Evolutionary conservation across 805 yeast species (phyloP), one percentile per base, ranked within the genome.

Genomic region (Cyberlindnera samutprakarnensis): DNA sequence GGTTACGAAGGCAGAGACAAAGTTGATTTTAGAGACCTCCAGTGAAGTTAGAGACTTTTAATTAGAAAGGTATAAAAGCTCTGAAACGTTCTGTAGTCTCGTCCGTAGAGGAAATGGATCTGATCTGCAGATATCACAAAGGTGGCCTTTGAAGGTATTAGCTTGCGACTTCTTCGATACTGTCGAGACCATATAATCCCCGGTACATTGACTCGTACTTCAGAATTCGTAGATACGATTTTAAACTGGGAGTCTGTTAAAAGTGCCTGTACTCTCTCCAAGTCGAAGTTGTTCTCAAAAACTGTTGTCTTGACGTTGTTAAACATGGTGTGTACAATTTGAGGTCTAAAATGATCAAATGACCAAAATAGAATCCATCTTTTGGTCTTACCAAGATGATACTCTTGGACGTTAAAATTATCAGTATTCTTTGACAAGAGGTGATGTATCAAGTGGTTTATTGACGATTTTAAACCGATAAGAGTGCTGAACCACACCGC

Each of bases 401-500:
- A 50, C 18, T 31, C 34, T 18, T 33, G 40, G 1, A 47, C 26
- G 20, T 36, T 36, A 35, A 35, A 49, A 28, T 50, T 50, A 5
- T 12, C 8, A 2, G 36, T 22, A 2, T 17, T 13, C 12, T 31
- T 26, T 2, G 29, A 22, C 1, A 28, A n/a, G n/a, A 43, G 25
- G 17, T 31, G 18, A 2, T 20, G 17, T n/a, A 41, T 25, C 6
- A 50, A 23, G 5, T 18, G 24, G 3, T 17, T 25, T 2, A 45
- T 23, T 1, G 53, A 47, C 2, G 35, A 29, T 22, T 36, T 46
- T 30, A 55, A 47, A 4, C 65, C 65, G 7, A 62, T 35, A 54
- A 64, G 37, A 6, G 68, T 53, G n/a, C 69, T 55, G 39, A 48
- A 65, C 71, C 71, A 66, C 4, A 28, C 37, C 7, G 21, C 14